These are phyloP conservation scores for Microsporum ferrugineum DNA, from an alignment of 2,329 filamentous ascomycete species.

Conservation along the genomic window DNA sequence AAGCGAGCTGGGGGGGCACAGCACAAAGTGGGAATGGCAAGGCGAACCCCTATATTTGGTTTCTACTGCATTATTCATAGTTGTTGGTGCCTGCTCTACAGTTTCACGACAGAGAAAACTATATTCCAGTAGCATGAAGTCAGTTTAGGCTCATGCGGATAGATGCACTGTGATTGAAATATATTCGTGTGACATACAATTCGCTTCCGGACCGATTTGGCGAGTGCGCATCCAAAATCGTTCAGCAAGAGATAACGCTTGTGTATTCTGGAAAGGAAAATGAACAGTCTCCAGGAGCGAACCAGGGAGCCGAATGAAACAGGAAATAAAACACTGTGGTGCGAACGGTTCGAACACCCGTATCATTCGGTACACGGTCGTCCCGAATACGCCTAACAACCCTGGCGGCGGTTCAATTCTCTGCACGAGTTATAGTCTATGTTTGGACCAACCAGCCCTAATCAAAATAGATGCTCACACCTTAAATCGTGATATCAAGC, in stretches of 20 bases:
- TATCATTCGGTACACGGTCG: background rate
- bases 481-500: background rate
- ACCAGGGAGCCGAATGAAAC: background rate
- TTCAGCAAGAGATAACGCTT: background rate
- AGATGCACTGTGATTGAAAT: background rate
- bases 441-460: conserved; percentile 3
- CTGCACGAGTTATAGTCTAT: conserved; percentile 4
- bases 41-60: background rate
- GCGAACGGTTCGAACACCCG: background rate
- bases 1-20: background rate
- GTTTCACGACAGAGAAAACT: background rate
- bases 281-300: background rate
- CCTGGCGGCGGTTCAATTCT: conserved; percentile 1
- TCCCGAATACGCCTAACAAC: background rate
- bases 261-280: background rate
- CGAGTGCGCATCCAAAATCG: background rate
- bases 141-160: conserved; percentile 1
- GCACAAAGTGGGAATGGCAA: background rate
- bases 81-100: background rate
- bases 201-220: background rate
- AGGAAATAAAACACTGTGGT: background rate
- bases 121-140: background rate
- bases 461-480: background rate
- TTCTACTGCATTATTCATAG: background rate
- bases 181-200: background rate